Conservation (phyloP, 306 rosid genomes). For the Trifolium subterraneum region DNA sequence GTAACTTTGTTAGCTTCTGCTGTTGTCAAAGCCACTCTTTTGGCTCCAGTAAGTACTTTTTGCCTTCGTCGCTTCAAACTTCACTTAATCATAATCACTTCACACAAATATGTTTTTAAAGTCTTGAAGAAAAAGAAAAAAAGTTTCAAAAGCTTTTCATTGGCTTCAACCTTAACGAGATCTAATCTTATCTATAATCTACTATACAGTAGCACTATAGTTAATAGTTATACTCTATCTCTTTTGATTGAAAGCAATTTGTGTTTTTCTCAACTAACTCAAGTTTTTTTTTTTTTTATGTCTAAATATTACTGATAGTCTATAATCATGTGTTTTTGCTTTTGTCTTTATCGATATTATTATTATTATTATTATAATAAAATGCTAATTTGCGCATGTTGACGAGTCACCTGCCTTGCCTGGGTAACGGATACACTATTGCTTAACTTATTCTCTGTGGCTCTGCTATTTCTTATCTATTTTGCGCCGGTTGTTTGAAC, state of each 20-base stretch:
- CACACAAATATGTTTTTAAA: neutral
- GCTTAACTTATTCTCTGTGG: neutral
- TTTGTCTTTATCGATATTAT: constrained; percentile 31
- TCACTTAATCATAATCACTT: neutral
- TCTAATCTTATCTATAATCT: constrained; percentile 31
- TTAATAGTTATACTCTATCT: neutral
- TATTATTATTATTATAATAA: too few species aligned
- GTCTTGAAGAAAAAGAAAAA: neutral
- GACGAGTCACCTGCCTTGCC: neutral
- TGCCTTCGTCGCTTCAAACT: neutral
- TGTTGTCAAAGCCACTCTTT: constrained; percentile 62
- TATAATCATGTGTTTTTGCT: constrained; percentile 6
- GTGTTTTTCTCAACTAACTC: constrained; percentile 26
- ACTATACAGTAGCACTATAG: neutral
- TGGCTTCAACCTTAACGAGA: constrained; percentile 26
- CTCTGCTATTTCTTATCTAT: neutral
- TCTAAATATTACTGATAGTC: too few species aligned
- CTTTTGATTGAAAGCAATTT: constrained; percentile 39
- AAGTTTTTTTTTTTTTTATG: constrained; percentile 13
- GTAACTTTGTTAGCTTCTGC: constrained; percentile 65
- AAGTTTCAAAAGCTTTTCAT: neutral
- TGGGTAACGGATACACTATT: neutral
- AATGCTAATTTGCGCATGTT: constrained; percentile 34
- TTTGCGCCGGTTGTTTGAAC: constrained; percentile 38
- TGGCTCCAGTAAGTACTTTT: constrained; percentile 59